A percentile compares a stretch with the other conserved stretches of the same genome.
Evolutionary conservation across 2,329 filamentous ascomycete species (phyloP).

Genomic region (Colletotrichum euphorbiae): DNA sequence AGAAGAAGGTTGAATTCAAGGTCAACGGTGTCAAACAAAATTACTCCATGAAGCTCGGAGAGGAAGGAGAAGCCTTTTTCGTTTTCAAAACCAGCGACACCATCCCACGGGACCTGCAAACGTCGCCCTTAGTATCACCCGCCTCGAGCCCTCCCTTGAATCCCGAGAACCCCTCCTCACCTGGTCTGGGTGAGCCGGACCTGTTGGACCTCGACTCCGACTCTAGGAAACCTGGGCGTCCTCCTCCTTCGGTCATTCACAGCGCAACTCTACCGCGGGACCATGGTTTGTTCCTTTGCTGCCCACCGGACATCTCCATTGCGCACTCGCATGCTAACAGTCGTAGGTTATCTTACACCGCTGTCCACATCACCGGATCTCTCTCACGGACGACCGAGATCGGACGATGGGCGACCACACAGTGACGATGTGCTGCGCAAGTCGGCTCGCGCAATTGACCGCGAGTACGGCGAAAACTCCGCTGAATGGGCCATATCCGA

Average conservation of each 20-base stretch:
- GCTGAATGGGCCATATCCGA: slow-evolving; percentile 59
- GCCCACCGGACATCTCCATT: background rate
- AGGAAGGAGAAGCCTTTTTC: slow-evolving; percentile 98
- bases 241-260: slow-evolving; percentile 57
- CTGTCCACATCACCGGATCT: slow-evolving; percentile 65
- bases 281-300: slow-evolving; percentile 45
- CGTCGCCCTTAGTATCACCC: slow-evolving; percentile 91
- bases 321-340: background rate
- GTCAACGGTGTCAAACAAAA: slow-evolving; percentile 94
- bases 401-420: slow-evolving; percentile 66
- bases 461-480: slow-evolving; percentile 51
- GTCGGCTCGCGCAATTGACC: slow-evolving; percentile 53
- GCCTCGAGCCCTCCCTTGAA: slow-evolving; percentile 82
- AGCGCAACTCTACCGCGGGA: slow-evolving; percentile 48
- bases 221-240: slow-evolving; percentile 55
- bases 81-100: slow-evolving; percentile 95
- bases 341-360: slow-evolving; percentile 63
- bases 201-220: slow-evolving; percentile 72
- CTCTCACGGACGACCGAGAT: slow-evolving; percentile 57
- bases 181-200: slow-evolving; percentile 74
- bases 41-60: slow-evolving; percentile 98
- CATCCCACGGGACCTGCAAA: slow-evolving; percentile 94
- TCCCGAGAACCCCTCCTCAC: slow-evolving; percentile 55
- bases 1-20: slow-evolving; percentile 98
- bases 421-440: slow-evolving; percentile 67